Evolutionary conservation across 129 eudicot genomes (phyloP).

Genomic region (Oenanthe sinensis): DNA sequence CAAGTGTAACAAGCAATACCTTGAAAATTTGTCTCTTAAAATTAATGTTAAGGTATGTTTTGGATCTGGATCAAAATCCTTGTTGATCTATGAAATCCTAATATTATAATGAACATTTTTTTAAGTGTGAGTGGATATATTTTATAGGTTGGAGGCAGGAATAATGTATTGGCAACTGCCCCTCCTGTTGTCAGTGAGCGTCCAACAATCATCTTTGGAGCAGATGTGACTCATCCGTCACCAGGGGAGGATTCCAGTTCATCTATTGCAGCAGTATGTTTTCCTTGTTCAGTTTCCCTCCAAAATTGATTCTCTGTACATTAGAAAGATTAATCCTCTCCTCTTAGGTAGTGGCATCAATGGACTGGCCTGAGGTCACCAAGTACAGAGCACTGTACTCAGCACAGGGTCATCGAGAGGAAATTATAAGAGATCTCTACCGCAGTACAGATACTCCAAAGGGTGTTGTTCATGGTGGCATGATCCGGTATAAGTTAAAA

Average conservation of each 20-base stretch:
- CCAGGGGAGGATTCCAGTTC: slow-evolving; percentile 88
- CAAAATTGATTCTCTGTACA: not conserved
- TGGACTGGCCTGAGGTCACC: slow-evolving; percentile 80
- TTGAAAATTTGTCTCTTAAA: slow-evolving; percentile 66
- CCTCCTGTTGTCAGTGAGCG: slow-evolving; percentile 44
- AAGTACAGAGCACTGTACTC: slow-evolving; percentile 63
- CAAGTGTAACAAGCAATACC: slow-evolving; percentile 37
- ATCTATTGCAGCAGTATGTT: slow-evolving; percentile 78
- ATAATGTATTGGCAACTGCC: slow-evolving; percentile 35
- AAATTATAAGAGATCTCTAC: slow-evolving; percentile 64
- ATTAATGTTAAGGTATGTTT: slow-evolving; percentile 73
- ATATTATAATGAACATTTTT: not conserved
- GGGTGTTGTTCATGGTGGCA: slow-evolving; percentile 43
- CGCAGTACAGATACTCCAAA: slow-evolving; percentile 24
- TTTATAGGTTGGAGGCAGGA: slow-evolving; percentile 74
- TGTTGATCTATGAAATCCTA: not conserved
- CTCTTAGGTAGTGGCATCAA: slow-evolving; percentile 81
- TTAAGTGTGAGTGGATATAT: not conserved
- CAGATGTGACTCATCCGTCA: slow-evolving; percentile 88
- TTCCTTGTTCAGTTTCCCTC: not conserved
- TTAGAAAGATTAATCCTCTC: not conserved
- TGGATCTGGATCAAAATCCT: not conserved
- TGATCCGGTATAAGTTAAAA: slow-evolving; percentile 43
- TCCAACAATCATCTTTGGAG: slow-evolving; percentile 80
- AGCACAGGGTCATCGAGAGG: slow-evolving; percentile 62